Evolutionary conservation across 352 stramenopile species (phyloP), one percentile per base, ranked within the genome.

Genomic region (Pythium phragmiticola): DNA sequence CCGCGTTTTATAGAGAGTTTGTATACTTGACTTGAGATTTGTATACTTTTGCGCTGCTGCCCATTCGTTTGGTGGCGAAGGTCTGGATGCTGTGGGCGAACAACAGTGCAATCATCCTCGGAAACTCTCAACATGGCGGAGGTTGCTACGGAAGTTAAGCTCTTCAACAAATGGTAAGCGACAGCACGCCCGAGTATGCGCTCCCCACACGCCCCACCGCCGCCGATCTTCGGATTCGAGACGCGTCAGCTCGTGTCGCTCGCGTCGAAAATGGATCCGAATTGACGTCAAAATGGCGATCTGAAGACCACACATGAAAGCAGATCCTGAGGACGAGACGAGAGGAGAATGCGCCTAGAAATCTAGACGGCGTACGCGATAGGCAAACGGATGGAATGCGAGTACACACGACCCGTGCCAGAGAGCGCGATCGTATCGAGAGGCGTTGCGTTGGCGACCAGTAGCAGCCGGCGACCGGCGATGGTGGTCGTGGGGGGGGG

Each of bases 161-260:
- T 97, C 73, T 97, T 97, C 80, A 95, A 95, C 88, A 97, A 97
- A 73, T 97, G 89, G 88, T 96, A 94, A 64, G 87, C 82, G 39
- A 28, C 56, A 30, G 33, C 11, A 3, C 34, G 23, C 28, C 30
- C 57, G 55, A 34, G 60, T 59, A 62, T 57, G 60, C 37, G 55
- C 43, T 34, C 65, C 53, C 33, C 45, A 39, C 6, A 16, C 2
- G 1, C 26, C 1, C 42, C 52, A 3, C 9, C 50, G 39, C 46
- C n/a, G 11, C 14, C 49, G 50, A 63, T 62, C 42, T 0, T 2
- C 4, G 55, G 43, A 66, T 30, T 37, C 19, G 26, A 14, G 30
- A 58, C 37, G 52, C 51, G 52, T 39, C 13, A 34, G 54, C 52
- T 50, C 34, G 36, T 45, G 45, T 17, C 9, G 14, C 26, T 37